Percentiles rank a stretch among this genome's conserved stretches.
phyloP scores from a whole-genome alignment of 2,329 filamentous ascomycete genomes.

The Xylariales sp. region DNA sequence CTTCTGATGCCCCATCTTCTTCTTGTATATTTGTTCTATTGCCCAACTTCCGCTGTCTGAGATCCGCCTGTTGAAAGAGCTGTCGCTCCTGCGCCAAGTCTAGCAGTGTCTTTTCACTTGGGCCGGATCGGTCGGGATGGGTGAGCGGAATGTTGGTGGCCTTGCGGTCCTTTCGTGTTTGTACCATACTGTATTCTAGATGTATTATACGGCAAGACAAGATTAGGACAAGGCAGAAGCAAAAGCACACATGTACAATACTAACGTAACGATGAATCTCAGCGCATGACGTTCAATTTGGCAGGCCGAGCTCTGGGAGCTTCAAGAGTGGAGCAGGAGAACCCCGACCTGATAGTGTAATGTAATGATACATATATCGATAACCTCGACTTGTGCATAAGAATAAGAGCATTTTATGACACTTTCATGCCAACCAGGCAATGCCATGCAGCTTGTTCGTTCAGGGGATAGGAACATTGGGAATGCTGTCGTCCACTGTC shows the following conservation, averaged over 20 bases:
- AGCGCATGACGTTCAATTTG: no score
- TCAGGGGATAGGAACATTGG: background rate
- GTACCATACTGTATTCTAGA: slow-evolving; percentile 44
- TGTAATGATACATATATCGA: no score
- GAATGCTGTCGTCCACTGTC: background rate
- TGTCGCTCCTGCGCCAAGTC: slow-evolving; percentile 64
- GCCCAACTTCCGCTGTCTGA: slow-evolving; percentile 28
- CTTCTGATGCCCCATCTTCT: slow-evolving; percentile 30
- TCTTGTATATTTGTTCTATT: slow-evolving; percentile 28
- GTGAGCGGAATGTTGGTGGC: slow-evolving; percentile 54
- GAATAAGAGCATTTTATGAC: no score
- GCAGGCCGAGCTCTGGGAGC: no score
- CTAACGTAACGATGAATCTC: no score
- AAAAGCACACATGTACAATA: no score
- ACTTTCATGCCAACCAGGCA: no score
- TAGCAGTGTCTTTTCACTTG: slow-evolving; percentile 63
- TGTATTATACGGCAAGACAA: no score
- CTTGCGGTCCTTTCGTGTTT: slow-evolving; percentile 43
- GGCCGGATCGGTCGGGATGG: slow-evolving; percentile 65
- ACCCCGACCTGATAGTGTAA: no score
- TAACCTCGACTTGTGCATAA: background rate
- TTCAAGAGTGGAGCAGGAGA: no score
- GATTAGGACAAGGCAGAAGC: no score
- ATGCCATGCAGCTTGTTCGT: background rate
- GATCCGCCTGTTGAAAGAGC: slow-evolving; percentile 48